phyloP scores from a whole-genome alignment of 2,329 filamentous ascomycete species.

The Clonostachys chloroleuca region DNA sequence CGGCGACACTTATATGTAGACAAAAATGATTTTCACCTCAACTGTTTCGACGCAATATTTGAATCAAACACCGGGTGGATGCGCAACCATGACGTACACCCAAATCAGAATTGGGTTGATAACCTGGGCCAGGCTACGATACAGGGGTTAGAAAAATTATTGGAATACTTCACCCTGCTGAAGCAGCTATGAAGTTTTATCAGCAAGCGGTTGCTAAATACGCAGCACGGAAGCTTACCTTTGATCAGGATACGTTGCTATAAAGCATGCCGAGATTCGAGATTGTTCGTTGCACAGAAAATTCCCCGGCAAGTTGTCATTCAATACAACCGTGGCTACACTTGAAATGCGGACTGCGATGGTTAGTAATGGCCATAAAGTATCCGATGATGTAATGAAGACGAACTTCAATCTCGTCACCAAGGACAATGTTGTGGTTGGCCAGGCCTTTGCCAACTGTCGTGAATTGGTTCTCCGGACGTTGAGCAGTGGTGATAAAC shows the following conservation, averaged over 20 bases:
- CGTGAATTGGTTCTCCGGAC: neutral
- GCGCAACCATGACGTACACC: neutral
- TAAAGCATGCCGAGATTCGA: neutral
- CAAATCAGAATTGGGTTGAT: neutral
- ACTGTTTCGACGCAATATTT: neutral
- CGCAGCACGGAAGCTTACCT: neutral
- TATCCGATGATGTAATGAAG: no score
- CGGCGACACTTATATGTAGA: neutral
- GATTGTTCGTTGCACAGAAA: neutral
- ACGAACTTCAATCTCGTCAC: neutral
- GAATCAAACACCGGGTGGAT: no score
- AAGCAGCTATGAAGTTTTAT: no score
- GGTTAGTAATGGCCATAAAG: neutral
- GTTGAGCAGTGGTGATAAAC: neutral
- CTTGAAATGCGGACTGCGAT: neutral
- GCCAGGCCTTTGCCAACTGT: neutral
- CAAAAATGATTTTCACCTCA: neutral
- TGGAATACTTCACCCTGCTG: no score
- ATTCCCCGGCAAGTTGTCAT: neutral
- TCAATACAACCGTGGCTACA: neutral
- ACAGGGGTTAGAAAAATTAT: no score
- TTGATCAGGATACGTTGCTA: neutral
- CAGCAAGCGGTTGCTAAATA: neutral
- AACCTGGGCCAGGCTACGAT: no score
- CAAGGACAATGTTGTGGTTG: neutral